Evolutionary conservation across 1,139 yeast genomes (phyloP).

Genomic region (Hemisphaericaspora lyxosophila): DNA sequence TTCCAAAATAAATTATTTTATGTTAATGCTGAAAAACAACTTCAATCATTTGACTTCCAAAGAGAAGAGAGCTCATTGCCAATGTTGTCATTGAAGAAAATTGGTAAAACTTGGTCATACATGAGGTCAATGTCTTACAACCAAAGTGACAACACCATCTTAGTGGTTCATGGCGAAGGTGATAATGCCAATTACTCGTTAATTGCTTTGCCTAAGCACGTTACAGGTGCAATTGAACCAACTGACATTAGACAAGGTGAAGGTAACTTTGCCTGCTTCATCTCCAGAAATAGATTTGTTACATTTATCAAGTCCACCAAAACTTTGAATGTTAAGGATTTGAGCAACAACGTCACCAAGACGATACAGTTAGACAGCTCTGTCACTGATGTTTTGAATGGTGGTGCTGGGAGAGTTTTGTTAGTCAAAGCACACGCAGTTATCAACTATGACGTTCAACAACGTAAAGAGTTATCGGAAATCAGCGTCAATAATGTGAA

Average conservation of each 20-base stretch:
- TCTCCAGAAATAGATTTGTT: constrained; percentile 92
- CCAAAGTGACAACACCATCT: constrained; percentile 84
- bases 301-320: constrained; percentile 67
- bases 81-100: constrained; percentile 76
- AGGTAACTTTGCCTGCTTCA: constrained; percentile 84
- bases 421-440: constrained; percentile 73
- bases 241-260: constrained; percentile 74
- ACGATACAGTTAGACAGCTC: constrained; percentile 71
- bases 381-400: constrained; percentile 70
- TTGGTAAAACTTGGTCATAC: constrained; percentile 85
- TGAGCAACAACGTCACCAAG: constrained; percentile 79
- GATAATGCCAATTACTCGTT: constrained; percentile 67
- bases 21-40: constrained; percentile 82
- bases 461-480: constrained; percentile 74
- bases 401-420: constrained; percentile 82
- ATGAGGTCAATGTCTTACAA: constrained; percentile 85
- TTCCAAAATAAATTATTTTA: constrained; percentile 71
- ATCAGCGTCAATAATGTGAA: constrained; percentile 76
- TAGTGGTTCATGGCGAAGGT: constrained; percentile 78
- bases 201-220: constrained; percentile 78
- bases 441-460: constrained; percentile 88
- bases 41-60: constrained; percentile 73
- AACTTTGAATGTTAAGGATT: constrained; percentile 77
- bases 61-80: constrained; percentile 68
- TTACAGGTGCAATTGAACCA: constrained; percentile 91